Percentiles rank a stretch among this genome's conserved stretches.
phyloP scores from a whole-genome alignment of 169 alveolate genomes.

The Eimeria falciformis region DNA sequence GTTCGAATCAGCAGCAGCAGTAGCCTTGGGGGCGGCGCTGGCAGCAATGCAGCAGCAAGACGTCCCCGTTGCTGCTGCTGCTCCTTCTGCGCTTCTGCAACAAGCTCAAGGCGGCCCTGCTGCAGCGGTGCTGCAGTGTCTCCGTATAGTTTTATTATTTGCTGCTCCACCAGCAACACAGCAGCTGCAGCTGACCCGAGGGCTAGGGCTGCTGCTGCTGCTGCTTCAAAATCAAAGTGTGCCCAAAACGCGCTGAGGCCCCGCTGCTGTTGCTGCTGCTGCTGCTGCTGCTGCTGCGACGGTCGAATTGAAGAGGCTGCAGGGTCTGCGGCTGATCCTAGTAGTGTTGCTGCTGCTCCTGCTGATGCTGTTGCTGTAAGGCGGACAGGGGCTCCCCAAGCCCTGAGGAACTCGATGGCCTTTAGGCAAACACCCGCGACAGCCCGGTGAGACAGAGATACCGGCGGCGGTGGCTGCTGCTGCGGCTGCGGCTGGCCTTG shows the following conservation, averaged over 20 bases:
- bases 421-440: constrained; percentile 12
- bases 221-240: not conserved
- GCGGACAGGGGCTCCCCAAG: not conserved
- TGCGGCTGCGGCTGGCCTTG: constrained; percentile 5
- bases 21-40: constrained; percentile 56
- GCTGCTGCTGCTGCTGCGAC: constrained; percentile 28
- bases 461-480: constrained; percentile 18
- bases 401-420: constrained; percentile 22
- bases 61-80: constrained; percentile 41
- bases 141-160: not conserved
- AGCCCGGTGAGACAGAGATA: not conserved
- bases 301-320: constrained; percentile 13
- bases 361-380: not conserved
- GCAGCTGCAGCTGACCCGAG: constrained; percentile 21
- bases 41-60: constrained; percentile 60
- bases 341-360: constrained; percentile 38
- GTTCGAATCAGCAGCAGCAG: constrained; percentile 55
- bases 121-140: constrained; percentile 46
- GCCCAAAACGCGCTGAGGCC: not conserved
- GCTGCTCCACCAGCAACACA: constrained; percentile 33
- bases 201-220: constrained; percentile 11
- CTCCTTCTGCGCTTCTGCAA: constrained; percentile 34
- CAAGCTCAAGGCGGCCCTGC: constrained; percentile 17
- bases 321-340: not conserved
- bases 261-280: constrained; percentile 30